Conservation (phyloP, 2,329 filamentous ascomycete species). For the Arthrinium phaeospermum region DNA sequence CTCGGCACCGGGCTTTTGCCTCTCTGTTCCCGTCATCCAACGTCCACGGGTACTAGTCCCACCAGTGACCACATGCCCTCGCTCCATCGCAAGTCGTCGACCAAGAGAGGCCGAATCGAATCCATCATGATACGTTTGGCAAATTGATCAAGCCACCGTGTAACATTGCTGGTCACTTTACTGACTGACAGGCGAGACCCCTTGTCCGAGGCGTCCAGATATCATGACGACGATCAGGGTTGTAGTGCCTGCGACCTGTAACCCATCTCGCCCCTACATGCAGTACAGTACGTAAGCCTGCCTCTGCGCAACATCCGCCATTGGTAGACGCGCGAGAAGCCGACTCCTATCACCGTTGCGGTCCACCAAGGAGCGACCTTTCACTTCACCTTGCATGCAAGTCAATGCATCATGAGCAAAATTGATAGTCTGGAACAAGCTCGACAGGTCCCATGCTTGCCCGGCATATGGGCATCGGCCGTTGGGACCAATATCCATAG, state of each 20-base stretch:
- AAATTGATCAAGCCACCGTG: constrained; percentile 1
- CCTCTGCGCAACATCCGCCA: not conserved
- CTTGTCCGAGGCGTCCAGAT: constrained; percentile 7
- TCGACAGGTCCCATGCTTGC: not conserved
- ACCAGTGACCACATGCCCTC: not conserved
- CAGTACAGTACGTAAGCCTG: constrained; percentile 16
- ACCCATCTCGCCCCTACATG: constrained; percentile 14
- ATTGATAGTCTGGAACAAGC: constrained; percentile 2
- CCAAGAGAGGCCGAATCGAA: not conserved
- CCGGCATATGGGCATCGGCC: constrained; percentile 7
- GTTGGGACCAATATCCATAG: constrained; percentile 11
- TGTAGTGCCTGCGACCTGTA: constrained; percentile 16
- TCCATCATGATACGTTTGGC: constrained; percentile 6
- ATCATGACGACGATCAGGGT: constrained; percentile 13
- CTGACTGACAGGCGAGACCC: constrained; percentile 7
- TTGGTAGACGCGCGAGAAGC: constrained; percentile 11
- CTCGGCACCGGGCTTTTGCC: not conserved
- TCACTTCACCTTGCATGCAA: constrained; percentile 10
- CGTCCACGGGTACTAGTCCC: not conserved
- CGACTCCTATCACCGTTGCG: constrained; percentile 11
- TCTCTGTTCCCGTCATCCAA: not conserved
- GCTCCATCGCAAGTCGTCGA: constrained; percentile 5
- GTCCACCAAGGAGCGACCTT: constrained; percentile 13
- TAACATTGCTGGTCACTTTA: not conserved
- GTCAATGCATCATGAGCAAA: constrained; percentile 2